These are phyloP conservation scores for Calonectria pseudoturangicola DNA, from an alignment of 2,329 filamentous ascomycete genomes.

Conservation along the genomic window DNA sequence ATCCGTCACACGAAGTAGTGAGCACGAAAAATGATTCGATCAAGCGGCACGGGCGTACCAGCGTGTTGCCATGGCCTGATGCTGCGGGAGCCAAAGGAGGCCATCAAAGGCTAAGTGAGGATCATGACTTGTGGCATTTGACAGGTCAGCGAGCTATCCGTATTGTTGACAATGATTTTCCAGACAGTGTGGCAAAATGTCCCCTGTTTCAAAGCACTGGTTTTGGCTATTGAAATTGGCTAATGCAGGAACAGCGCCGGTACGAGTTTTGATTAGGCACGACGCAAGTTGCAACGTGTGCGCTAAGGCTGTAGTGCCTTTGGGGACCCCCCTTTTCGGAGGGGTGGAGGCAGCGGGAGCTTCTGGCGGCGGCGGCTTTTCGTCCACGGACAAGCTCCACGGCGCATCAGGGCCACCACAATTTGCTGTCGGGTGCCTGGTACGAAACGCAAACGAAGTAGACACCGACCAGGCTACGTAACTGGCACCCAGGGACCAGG, in stretches of 20 bases:
- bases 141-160: slow-evolving; percentile 36
- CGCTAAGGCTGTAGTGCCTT: slow-evolving; percentile 48
- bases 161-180: slow-evolving; percentile 37
- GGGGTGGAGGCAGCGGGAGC: slow-evolving; percentile 52
- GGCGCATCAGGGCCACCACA: slow-evolving; percentile 46
- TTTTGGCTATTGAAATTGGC: slow-evolving; percentile 51
- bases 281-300: slow-evolving; percentile 53
- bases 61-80: slow-evolving; percentile 35
- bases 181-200: slow-evolving; percentile 46
- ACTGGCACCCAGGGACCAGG: slow-evolving; percentile 33
- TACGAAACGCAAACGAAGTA: slow-evolving; percentile 45
- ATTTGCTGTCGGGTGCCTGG: slow-evolving; percentile 39
- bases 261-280: slow-evolving; percentile 52
- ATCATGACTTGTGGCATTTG: slow-evolving; percentile 34
- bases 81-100: slow-evolving; percentile 27
- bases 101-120: slow-evolving; percentile 31
- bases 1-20: slow-evolving; percentile 49
- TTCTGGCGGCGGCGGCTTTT: slow-evolving; percentile 50
- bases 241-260: slow-evolving; percentile 57
- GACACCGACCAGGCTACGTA: slow-evolving; percentile 36
- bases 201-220: slow-evolving; percentile 55
- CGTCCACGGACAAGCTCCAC: slow-evolving; percentile 48
- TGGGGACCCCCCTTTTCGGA: slow-evolving; percentile 45
- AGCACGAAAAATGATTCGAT: slow-evolving; percentile 35
- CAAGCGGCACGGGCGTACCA: slow-evolving; percentile 36